Evolutionary conservation across 208 protist genomes (phyloP).

Genomic region (Trypanosoma rangeli): DNA sequence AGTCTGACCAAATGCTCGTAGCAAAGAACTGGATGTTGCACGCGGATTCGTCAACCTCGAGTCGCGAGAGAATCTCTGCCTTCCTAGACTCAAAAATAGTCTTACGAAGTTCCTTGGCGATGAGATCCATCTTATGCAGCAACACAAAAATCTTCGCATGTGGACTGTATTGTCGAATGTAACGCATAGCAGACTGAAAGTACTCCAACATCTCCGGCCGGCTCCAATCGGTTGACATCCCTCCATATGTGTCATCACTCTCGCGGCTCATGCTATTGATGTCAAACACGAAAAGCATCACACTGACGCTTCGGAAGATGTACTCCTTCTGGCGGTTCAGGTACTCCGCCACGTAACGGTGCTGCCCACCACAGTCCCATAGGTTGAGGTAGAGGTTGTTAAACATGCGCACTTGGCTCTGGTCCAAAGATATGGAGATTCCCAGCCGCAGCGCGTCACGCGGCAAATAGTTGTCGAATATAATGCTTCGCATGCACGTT

Average conservation of each 20-base stretch:
- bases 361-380: slow-evolving; percentile 99
- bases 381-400: slow-evolving; percentile 99
- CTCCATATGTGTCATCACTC: slow-evolving; percentile 22
- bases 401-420: slow-evolving; percentile 98
- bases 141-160: slow-evolving; percentile 98
- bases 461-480: slow-evolving; percentile 99
- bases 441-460: slow-evolving; percentile 93
- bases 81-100: slow-evolving; percentile 73
- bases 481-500: slow-evolving; percentile 99
- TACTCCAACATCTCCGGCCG: slow-evolving; percentile 96
- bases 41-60: slow-evolving; percentile 48
- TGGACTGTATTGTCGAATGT: slow-evolving; percentile 95
- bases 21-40: slow-evolving; percentile 94
- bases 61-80: slow-evolving; percentile 60
- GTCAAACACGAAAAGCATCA: slow-evolving; percentile 99
- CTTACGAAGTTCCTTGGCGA: slow-evolving; percentile 64
- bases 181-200: slow-evolving; percentile 95
- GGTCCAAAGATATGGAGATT: slow-evolving; percentile 97
- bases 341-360: slow-evolving; percentile 98
- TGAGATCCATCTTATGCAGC: slow-evolving; percentile 99
- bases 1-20: slow-evolving; percentile 99
- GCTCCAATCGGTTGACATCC: slow-evolving; percentile 62
- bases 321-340: slow-evolving; percentile 97
- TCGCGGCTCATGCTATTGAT: slow-evolving; percentile 92
- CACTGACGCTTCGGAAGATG: slow-evolving; percentile 98